Conservation (phyloP, 2,329 filamentous ascomycete genomes). For the Pseudopithomyces maydicus region DNA sequence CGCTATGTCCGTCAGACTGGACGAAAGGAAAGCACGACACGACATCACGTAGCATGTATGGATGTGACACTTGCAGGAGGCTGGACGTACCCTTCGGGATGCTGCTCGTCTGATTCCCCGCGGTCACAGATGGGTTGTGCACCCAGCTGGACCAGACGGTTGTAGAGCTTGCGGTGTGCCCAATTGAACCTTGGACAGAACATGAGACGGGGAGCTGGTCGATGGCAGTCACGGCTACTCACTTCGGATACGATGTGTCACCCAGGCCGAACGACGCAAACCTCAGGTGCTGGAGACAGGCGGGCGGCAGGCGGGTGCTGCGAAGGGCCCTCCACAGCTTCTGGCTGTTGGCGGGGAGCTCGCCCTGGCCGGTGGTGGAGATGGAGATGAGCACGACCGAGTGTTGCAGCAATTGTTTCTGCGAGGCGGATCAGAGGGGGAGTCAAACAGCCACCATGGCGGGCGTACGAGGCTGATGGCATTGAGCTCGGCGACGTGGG, state of each 20-base stretch:
- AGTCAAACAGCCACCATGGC: neutral
- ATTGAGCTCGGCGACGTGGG: conserved; percentile 78
- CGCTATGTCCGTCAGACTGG: conserved; percentile 53
- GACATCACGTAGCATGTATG: neutral
- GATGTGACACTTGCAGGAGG: neutral
- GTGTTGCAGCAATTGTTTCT: conserved; percentile 52
- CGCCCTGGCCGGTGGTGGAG: conserved; percentile 93
- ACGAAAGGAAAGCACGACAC: neutral
- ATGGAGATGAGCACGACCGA: conserved; percentile 76
- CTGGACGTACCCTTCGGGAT: conserved; percentile 79
- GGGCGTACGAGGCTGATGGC: conserved; percentile 73
- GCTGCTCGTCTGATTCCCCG: conserved; percentile 91
- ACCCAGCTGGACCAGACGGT: conserved; percentile 81
- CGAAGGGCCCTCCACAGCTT: conserved; percentile 85
- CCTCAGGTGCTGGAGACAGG: conserved; percentile 68
- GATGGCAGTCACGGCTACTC: conserved; percentile 35
- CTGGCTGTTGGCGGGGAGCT: conserved; percentile 82
- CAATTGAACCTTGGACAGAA: conserved; percentile 75
- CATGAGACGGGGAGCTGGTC: neutral
- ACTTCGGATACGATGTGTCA: conserved; percentile 94
- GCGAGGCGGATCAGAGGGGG: conserved; percentile 13
- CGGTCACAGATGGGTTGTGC: conserved; percentile 75
- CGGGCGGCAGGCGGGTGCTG: conserved; percentile 74
- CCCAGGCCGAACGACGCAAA: conserved; percentile 92
- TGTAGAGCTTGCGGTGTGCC: conserved; percentile 85